Base-by-base conservation (phyloP, 306 rosid species). In the Coriaria nepalensis region DNA sequence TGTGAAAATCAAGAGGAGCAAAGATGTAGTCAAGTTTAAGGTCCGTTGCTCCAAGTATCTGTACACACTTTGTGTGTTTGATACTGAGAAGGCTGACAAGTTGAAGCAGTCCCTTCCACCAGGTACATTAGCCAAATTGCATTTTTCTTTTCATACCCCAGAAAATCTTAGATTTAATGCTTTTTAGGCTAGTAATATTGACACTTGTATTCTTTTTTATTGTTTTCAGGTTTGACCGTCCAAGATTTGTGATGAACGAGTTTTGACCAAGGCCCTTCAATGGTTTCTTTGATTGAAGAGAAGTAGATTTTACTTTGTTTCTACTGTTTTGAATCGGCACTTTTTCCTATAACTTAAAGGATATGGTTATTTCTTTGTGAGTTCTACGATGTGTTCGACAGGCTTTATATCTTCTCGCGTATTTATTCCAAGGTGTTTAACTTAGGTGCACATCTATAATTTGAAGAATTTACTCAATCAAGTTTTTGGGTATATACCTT, bases 51-150 rank as follows among this genome's bases (percentile, higher is more conserved):
- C 79, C 15, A 73, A 57, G 54, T 73, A 73, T 56, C 75, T 73
- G 2, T 73, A 73, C 68, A 73, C 79, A 1, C 79, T 68, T 2
- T 73, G 79, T 37, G 79, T 73, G 32, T 60, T 68, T 29, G 79
- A 73, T 45, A 2, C 62, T 0, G 75, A 73, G 72, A 73, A 73
- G 56, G 79, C 79, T 13, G 74, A 64, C 13, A 73, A 73, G 66
- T 57, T 73, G 72, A 73, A 68, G 69, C 75, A 73, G 20, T 73
- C 79, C 45, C 79, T 73, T 62, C 72, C 79, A 35, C 79, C 72
- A 49, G 75, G 79, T 15, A 7, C 35, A 5, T 32, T 42, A 41
- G 33, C 5, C 10, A 2, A 9, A 7, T 2, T 3, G 0, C 32
- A 4, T 10, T 56, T 4, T 4, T 35, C 2, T n/a, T n/a, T n/a